These are phyloP conservation scores for Pleurotus platypus DNA, from an alignment of 768 basidiomycete genomes.

Conservation along the genomic window DNA sequence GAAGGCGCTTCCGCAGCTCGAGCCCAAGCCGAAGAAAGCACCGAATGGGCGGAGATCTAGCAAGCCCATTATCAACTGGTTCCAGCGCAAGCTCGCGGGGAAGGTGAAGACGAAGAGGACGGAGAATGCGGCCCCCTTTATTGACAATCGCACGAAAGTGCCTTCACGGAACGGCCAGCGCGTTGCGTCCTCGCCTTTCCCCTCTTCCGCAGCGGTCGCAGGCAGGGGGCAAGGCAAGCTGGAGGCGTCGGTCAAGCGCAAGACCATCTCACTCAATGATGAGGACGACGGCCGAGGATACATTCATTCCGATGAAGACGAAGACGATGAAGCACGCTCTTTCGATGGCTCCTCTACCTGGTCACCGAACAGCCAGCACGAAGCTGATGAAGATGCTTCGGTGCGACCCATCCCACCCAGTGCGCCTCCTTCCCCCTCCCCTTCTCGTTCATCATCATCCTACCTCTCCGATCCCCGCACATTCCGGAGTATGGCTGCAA, in stretches of 20 bases:
- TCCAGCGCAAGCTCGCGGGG: constrained; percentile 81
- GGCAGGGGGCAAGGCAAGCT: constrained; percentile 28
- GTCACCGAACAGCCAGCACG: constrained; percentile 68
- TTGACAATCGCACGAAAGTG: constrained; percentile 27
- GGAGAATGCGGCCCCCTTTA: constrained; percentile 15
- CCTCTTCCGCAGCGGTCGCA: constrained; percentile 20
- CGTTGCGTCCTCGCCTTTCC: constrained; percentile 41
- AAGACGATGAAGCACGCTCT: constrained; percentile 46
- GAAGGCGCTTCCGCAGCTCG: constrained; percentile 15
- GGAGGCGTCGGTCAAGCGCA: constrained; percentile 37
- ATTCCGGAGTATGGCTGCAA: constrained; percentile 78
- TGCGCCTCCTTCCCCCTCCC: constrained; percentile 81
- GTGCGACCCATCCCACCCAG: constrained; percentile 87
- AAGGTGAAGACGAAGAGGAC: constrained; percentile 54
- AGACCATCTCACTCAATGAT: constrained; percentile 65
- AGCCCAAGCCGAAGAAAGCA: constrained; percentile 48
- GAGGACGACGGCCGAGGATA: constrained; percentile 41
- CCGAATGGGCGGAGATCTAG: constrained; percentile 55
- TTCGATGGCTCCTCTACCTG: constrained; percentile 68
- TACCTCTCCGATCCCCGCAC: constrained; percentile 80
- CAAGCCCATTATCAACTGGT: constrained; percentile 88
- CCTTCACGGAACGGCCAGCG: constrained; percentile 35
- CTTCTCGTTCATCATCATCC: constrained; percentile 79
- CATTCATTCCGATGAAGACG: constrained; percentile 34
- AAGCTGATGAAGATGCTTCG: constrained; percentile 95